phyloP scores from a whole-genome alignment of 2,329 filamentous ascomycete species.

The Colletotrichum magnum region DNA sequence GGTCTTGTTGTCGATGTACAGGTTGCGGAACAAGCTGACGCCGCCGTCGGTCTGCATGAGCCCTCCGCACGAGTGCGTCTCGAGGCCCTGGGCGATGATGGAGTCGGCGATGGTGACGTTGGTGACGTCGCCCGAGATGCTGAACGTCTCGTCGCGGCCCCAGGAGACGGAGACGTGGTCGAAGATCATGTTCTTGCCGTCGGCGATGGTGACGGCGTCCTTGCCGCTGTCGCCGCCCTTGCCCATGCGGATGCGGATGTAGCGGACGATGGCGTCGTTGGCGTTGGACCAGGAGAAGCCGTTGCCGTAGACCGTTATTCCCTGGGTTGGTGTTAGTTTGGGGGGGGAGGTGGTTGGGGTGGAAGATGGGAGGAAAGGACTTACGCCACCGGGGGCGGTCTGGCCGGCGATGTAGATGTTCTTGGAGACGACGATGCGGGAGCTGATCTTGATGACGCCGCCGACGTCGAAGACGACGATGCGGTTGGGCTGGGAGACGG shows the following conservation, averaged over 20 bases:
- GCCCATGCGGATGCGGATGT: constrained; percentile 69
- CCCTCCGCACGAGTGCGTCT: constrained; percentile 67
- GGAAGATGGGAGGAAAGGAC: constrained; percentile 36
- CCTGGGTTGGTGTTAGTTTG: constrained; percentile 43
- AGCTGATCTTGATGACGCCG: constrained; percentile 63
- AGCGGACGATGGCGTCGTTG: constrained; percentile 67
- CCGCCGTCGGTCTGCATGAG: constrained; percentile 65
- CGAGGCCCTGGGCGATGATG: constrained; percentile 67
- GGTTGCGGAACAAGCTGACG: constrained; percentile 62
- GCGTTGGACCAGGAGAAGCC: constrained; percentile 66
- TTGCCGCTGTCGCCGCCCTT: constrained; percentile 65
- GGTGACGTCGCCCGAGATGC: constrained; percentile 61
- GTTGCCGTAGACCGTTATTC: constrained; percentile 68
- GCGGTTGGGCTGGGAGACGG: constrained; percentile 61
- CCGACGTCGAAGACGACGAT: constrained; percentile 65
- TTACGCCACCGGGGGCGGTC: constrained; percentile 63
- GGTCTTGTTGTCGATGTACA: constrained; percentile 71
- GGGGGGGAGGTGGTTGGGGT: too few relatives aligned
- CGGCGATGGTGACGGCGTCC: constrained; percentile 67
- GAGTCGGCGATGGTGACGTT: constrained; percentile 67
- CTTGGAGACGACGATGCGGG: constrained; percentile 61
- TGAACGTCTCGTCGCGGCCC: constrained; percentile 70
- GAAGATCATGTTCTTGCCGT: constrained; percentile 68
- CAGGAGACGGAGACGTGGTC: constrained; percentile 68
- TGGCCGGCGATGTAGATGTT: constrained; percentile 65